Base-by-base conservation (phyloP, 2,329 filamentous ascomycete genomes). In the Colletotrichum incanum region DNA sequence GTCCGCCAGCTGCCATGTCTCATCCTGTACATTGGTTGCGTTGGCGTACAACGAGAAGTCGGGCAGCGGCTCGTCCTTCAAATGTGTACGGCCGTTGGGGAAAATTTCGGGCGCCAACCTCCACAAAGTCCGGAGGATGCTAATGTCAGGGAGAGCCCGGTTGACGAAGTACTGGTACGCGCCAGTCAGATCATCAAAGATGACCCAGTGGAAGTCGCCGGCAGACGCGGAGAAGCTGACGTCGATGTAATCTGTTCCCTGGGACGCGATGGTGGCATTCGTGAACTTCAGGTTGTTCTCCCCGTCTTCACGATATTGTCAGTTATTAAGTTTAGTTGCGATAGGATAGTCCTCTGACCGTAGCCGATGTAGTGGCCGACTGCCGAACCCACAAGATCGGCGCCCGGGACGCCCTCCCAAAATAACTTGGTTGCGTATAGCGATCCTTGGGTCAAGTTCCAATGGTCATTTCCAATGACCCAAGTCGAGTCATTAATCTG, bases 151-250 rank as follows among this genome's bases (percentile, higher is more conserved):
- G 23, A 73, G 68, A 14, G 72, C 72, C 14, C 68, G 68, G 47
- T 73, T 73, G 49, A 73, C 72, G 20, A 73, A 73, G 54, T 73
- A 73, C 68, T 73, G 72, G 37, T 73, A 73, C 26, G 72, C 72
- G 54, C 72, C 68, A 12, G 63, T 52, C 18, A 73, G 45, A 47
- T 73, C 72, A 16, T 73, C 72, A 18, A 73, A 73, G 41, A 73
- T 68, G 16, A 73, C 72, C 72, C 72, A 73, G 49, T 73, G 72
- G 12, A 73, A 67, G 54, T 72, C 68, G 41, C 72, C 72, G 2
- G 64, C 60, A 18, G 54, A 20, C 11, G 72, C 64, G 54, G 68
- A 65, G 56, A 73, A 73, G 55, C 68, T 73, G 64, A 73, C 68
- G 28, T 73, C 68, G 37, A 72, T 73, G 59, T 72, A 73, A 37